phyloP scores from a whole-genome alignment of 176 grass and related monocot species.

The Pharus latifolius region DNA sequence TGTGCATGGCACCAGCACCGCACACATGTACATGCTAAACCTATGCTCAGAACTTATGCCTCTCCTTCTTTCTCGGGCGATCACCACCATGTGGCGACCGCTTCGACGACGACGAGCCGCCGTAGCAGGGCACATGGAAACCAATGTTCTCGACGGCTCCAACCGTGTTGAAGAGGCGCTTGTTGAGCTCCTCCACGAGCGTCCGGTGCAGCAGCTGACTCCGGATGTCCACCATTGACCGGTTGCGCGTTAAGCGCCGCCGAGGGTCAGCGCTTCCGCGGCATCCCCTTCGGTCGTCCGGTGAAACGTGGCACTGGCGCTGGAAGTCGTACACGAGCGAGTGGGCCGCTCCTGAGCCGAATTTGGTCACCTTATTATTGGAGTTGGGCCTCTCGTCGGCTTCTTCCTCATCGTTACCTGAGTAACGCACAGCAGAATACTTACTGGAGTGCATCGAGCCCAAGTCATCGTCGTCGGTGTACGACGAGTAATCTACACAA shows the following conservation, averaged over 20 bases:
- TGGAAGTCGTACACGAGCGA: too few relatives aligned
- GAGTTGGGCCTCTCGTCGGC: background rate
- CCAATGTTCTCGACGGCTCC: slow-evolving; percentile 79
- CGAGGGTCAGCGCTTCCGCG: too few relatives aligned
- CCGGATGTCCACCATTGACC: slow-evolving; percentile 77
- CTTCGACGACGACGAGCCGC: background rate
- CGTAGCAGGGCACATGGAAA: slow-evolving; percentile 37
- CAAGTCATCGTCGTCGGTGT: slow-evolving; percentile 53
- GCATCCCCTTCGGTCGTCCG: too few relatives aligned
- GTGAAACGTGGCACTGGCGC: slow-evolving; percentile 17
- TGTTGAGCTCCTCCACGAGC: slow-evolving; percentile 83
- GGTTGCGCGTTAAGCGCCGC: slow-evolving; percentile 58
- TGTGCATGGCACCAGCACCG: too few relatives aligned
- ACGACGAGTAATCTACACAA: slow-evolving; percentile 30
- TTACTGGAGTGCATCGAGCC: slow-evolving; percentile 55
- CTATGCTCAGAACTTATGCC: too few relatives aligned
- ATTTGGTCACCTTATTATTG: slow-evolving; percentile 17
- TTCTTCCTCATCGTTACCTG: slow-evolving; percentile 3
- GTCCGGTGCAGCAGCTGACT: slow-evolving; percentile 72
- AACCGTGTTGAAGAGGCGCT: slow-evolving; percentile 84
- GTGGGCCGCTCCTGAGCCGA: slow-evolving; percentile 21
- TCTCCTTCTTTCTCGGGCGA: too few relatives aligned
- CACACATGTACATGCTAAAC: too few relatives aligned
- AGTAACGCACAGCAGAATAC: slow-evolving; percentile 46
- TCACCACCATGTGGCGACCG: slow-evolving; percentile 14